Base-by-base conservation (phyloP, 108 stramenopile genomes). In the Aurantiochytrium sp. region DNA sequence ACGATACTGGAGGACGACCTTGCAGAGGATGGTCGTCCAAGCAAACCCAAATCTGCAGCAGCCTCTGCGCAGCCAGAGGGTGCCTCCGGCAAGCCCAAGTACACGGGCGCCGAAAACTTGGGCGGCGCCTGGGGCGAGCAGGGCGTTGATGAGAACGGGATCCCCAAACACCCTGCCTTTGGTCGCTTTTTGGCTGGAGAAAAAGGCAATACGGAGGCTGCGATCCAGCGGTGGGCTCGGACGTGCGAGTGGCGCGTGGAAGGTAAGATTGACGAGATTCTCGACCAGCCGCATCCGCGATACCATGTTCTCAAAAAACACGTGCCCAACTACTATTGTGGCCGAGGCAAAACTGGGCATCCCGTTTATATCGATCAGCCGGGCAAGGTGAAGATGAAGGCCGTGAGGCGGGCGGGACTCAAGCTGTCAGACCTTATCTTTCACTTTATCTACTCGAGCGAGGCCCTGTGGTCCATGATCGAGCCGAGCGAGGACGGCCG, bases 391-490 rank as follows among this genome's bases (percentile, higher is more conserved):
- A 91, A 96, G 83, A 59, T 96, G 29, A 87, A 91, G 73, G 95
- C 94, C 12, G 47, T 96, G 55, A 55, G 88, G 51, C 53, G 64
- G 16, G 93, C 93, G 14, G 95, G 95, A 4, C 76, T 96, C 10
- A 64, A 53, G 16, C 44, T 95, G 25, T 89, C 94, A 4, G 59
- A 90, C 21, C 60, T 96, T 57, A 83, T 96, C 8, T 93, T 91
- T 16, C 95, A 96, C 83, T 96, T 95, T 88, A 92, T 93, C 90
- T 94, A 95, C 91, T 90, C 94, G 6, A 94, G 93, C 4, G 96
- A 96, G 89, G 95, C 93, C 88, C 92, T 92, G 83, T 96, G 96
- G 96, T 95, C 94, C 57, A 90, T 89, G 49, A 49, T 96, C 14
- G 94, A 94, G 88, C 90, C 90, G 16, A 83, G 93, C 87, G 95